Percentiles rank a stretch among this genome's conserved stretches.
phyloP scores from a whole-genome alignment of 768 basidiomycete genomes.

The Glaciozyma antarctica region DNA sequence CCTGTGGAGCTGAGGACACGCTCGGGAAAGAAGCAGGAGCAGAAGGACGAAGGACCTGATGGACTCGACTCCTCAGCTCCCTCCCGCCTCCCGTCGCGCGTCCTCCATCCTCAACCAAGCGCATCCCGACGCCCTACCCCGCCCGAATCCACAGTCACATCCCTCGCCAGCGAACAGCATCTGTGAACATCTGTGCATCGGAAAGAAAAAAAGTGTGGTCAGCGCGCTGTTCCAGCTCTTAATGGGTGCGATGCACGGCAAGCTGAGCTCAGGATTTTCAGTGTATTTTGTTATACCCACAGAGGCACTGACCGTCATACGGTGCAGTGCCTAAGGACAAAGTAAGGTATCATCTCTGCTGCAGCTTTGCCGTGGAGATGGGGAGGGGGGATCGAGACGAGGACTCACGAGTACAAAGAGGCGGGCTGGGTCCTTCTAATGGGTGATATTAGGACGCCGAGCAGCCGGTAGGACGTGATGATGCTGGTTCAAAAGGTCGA shows the following conservation, averaged over 20 bases:
- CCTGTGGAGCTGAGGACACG: too few species aligned
- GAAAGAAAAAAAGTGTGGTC: neutral
- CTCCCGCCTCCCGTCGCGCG: too few species aligned
- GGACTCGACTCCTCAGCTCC: too few species aligned
- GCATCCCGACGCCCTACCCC: too few species aligned
- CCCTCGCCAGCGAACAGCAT: too few species aligned
- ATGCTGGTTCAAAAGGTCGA: neutral
- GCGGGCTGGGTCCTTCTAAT: neutral
- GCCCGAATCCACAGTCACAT: too few species aligned
- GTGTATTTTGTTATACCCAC: constrained; percentile 12
- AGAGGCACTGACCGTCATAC: constrained; percentile 4
- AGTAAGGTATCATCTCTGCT: constrained; percentile 13
- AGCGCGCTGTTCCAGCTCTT: neutral
- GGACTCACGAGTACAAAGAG: neutral
- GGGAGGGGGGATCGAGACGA: neutral
- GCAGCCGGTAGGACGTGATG: neutral
- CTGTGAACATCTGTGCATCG: neutral
- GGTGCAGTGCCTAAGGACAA: constrained; percentile 13
- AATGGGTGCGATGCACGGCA: neutral
- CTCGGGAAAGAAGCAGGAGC: too few species aligned
- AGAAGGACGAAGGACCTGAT: too few species aligned
- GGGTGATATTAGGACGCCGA: neutral
- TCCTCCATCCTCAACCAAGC: too few species aligned
- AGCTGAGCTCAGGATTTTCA: constrained; percentile 20
- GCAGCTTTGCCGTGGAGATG: neutral